Evolutionary conservation across 345 rosid genomes (phyloP), one percentile per base, ranked within the genome.

Genomic region (Citrus australasica): DNA sequence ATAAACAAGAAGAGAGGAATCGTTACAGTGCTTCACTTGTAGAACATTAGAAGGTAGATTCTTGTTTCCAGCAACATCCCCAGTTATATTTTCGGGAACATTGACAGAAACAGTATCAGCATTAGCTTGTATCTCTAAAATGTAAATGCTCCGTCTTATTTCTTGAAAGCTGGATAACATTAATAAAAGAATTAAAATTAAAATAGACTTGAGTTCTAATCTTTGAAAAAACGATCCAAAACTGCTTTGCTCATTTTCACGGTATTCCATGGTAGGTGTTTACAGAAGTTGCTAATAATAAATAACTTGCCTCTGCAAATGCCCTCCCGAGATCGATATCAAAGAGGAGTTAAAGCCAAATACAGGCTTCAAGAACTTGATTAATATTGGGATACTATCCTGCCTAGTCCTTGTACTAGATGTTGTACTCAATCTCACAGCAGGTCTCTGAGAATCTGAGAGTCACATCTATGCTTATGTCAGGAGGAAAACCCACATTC

Each of bases 1-100:
- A 35, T 22, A 63, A 80, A 38, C 14, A 67, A 62, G 55, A 38
- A 53, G 7, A n/a, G 22, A 32, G 51, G 69, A 55, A 11, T 69
- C 22, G 96, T 92, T 87, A 91, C 99, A 91, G 63, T 89, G 98
- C 78, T 84, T 90, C 81, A 93, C 96, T 86, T 84, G 87, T 66
- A 95, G 87, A 82, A 89, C 75, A 72, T 95, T 89, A 28, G 97
- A 95, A 55, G 94, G 86, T 17, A 87, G 79, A 78, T 93, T 95
- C 71, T 81, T 88, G 85, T 95, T 95, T 79, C 97, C 99, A 13
- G 98, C 92, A 33, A 95, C 90, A 89, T 95, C 98, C 58, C 84
- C 90, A 58, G 94, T 93, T 60, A 87, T 89, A 78, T 95, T 93
- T 84, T 88, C 94, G 35, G 94, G 97, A 85, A 93, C 74, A 81